Conservation (phyloP, 2,329 filamentous ascomycete genomes). For the Cordyceps fumosorosea region DNA sequence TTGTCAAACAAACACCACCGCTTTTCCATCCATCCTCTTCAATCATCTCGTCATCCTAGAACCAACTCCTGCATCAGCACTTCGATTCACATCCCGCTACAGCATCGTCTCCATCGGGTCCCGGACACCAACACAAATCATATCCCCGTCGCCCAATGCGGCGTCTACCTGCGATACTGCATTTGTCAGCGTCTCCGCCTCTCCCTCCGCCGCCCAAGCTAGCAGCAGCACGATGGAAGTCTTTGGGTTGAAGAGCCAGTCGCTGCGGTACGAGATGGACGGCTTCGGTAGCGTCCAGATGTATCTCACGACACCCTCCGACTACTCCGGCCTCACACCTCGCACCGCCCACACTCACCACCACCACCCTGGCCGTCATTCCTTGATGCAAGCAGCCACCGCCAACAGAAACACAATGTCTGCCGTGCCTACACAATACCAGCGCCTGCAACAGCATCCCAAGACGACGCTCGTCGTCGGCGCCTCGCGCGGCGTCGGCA, state of each 20-base stretch:
- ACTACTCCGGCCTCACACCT: not conserved
- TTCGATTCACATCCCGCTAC: too few species aligned
- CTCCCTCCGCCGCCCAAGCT: conserved; percentile 7
- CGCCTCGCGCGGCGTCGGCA: conserved; percentile 10
- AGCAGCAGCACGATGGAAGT: conserved; percentile 10
- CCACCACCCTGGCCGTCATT: not conserved
- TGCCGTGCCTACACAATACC: not conserved
- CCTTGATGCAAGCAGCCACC: not conserved
- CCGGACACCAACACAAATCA: not conserved
- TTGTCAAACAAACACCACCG: not conserved
- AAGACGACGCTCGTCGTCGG: conserved; percentile 11
- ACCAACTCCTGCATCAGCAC: too few species aligned
- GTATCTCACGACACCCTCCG: conserved; percentile 9
- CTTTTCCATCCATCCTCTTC: not conserved
- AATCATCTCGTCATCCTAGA: not conserved
- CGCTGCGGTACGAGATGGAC: conserved; percentile 11
- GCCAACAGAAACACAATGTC: not conserved
- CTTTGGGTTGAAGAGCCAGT: conserved; percentile 13
- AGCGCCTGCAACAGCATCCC: not conserved
- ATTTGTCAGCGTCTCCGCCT: conserved; percentile 12
- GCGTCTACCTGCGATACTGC: conserved; percentile 5
- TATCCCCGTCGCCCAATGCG: conserved; percentile 1
- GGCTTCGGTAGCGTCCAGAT: conserved; percentile 11
- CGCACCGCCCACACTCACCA: not conserved
- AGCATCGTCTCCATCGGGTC: not conserved